Conservation (phyloP, 1,284 basidiomycete genomes). For the Fomitopsis betulina region DNA sequence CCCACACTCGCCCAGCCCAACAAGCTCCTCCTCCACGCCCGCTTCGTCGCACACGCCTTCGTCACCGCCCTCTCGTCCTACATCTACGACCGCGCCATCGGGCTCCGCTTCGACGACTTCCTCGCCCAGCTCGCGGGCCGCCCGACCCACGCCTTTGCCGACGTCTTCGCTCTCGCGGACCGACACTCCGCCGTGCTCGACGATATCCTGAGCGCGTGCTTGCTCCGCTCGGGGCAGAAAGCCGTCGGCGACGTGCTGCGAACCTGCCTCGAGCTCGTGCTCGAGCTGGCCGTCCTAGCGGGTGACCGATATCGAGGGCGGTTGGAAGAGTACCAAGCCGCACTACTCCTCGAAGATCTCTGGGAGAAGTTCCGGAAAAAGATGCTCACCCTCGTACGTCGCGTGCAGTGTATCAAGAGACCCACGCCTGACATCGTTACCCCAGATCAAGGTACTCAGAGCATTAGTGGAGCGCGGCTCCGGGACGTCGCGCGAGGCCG, state of each 20-base stretch:
- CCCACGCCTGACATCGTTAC: background rate
- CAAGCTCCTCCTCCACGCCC: slow-evolving; percentile 57
- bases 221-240: slow-evolving; percentile 71
- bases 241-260: slow-evolving; percentile 64
- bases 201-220: slow-evolving; percentile 71
- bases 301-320: slow-evolving; percentile 54
- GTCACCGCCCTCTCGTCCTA: slow-evolving; percentile 62
- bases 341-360: slow-evolving; percentile 48
- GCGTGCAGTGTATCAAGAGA: background rate
- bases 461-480: slow-evolving; percentile 28
- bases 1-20: slow-evolving; percentile 49
- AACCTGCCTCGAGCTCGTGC: slow-evolving; percentile 58
- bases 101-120: slow-evolving; percentile 70
- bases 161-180: slow-evolving; percentile 71
- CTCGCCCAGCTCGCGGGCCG: slow-evolving; percentile 26
- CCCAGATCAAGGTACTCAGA: slow-evolving; percentile 29
- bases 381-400: slow-evolving; percentile 19
- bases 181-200: slow-evolving; percentile 72
- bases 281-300: slow-evolving; percentile 67
- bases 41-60: slow-evolving; percentile 71
- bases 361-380: slow-evolving; percentile 51
- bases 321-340: slow-evolving; percentile 57
- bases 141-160: slow-evolving; percentile 39
- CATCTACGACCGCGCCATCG: slow-evolving; percentile 73
- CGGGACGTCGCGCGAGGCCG: slow-evolving; percentile 20